Evolutionary conservation across 2,329 filamentous ascomycete genomes (phyloP).

Genomic region (Botrytis aclada): DNA sequence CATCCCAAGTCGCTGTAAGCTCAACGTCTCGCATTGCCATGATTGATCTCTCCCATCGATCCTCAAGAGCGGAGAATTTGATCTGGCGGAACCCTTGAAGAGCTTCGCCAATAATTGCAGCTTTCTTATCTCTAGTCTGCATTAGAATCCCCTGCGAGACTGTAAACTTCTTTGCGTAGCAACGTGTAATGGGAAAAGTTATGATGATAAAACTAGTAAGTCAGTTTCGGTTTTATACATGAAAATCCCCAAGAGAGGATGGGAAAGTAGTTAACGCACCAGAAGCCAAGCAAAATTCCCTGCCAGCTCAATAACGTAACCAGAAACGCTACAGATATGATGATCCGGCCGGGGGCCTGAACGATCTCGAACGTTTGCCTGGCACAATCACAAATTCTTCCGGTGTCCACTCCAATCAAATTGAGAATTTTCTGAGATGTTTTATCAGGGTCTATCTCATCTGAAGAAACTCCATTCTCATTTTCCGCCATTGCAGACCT

Average conservation of each 20-base stretch:
- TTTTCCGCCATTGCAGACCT: conserved; percentile 43
- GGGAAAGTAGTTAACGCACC: neutral
- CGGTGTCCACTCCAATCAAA: conserved; percentile 68
- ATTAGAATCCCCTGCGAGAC: conserved; percentile 67
- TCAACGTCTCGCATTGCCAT: conserved; percentile 61
- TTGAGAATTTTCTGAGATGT: conserved; percentile 67
- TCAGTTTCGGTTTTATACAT: conserved; percentile 45
- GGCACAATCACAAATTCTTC: conserved; percentile 63
- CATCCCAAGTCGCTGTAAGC: conserved; percentile 58
- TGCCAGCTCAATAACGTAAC: conserved; percentile 66
- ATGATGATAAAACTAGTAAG: conserved; percentile 55
- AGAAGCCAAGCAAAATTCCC: conserved; percentile 61
- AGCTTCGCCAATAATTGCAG: conserved; percentile 70
- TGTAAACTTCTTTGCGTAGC: conserved; percentile 45
- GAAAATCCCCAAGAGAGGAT: neutral
- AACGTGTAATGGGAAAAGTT: conserved; percentile 61
- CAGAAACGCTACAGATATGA: conserved; percentile 64
- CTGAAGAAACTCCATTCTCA: conserved; percentile 38
- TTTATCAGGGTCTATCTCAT: conserved; percentile 52
- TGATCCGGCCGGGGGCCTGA: conserved; percentile 17
- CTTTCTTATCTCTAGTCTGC: conserved; percentile 70
- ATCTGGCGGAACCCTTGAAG: conserved; percentile 77
- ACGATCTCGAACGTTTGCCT: conserved; percentile 48
- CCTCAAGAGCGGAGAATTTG: conserved; percentile 74
- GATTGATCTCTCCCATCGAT: conserved; percentile 71